Base-by-base conservation (phyloP, 2,329 filamentous ascomycete genomes). In the Triangularia setosa region DNA sequence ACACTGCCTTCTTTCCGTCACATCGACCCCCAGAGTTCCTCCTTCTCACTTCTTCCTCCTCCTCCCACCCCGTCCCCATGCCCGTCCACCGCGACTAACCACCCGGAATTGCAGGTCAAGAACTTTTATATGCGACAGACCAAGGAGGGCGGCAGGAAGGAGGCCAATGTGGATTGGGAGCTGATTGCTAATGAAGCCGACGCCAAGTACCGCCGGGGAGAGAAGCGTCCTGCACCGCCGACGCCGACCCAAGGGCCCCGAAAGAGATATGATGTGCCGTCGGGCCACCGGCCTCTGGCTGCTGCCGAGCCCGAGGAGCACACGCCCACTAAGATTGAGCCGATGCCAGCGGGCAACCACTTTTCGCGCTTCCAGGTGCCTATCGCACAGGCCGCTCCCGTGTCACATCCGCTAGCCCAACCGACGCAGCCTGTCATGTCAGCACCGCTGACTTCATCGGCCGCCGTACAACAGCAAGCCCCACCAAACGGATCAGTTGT, bases 41-140 rank as follows among this genome's bases (percentile, higher is more conserved):
- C 33, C 12, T 40, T 40, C 14, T 40, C 33, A 16, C 33, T n/a
- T 40, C 14, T 6, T 21, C 7, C 16, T 21, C 58, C 23, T 1
- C 6, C 23, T 14, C 44, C 44, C 3, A 52, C 6, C 21, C 56
- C 14, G 27, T 5, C 16, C 4, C 27, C 28, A n/a, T 5, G 5
- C 8, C 30, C 30, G 30, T 40, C 33, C 33, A n/a, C 33, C 33
- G 33, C 16, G 5, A 58, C 66, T 68, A 68, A 68, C 53, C 27
- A n/a, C 52, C 18, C 23, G 35, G 4, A 2, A 14, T 14, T 70
- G 75, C 71, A 89, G 86, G 87, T 90, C 24, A 89, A 89, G 71
- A 90, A 90, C 71, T 90, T 88, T 71, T 90, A 85, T 69, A 80
- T 83, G 24, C 82, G 87, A 4, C 84, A 88, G 70, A 86, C 88